These are phyloP conservation scores for Diacronema lutheri DNA, from an alignment of 78 protist species.

Conservation along the genomic window DNA sequence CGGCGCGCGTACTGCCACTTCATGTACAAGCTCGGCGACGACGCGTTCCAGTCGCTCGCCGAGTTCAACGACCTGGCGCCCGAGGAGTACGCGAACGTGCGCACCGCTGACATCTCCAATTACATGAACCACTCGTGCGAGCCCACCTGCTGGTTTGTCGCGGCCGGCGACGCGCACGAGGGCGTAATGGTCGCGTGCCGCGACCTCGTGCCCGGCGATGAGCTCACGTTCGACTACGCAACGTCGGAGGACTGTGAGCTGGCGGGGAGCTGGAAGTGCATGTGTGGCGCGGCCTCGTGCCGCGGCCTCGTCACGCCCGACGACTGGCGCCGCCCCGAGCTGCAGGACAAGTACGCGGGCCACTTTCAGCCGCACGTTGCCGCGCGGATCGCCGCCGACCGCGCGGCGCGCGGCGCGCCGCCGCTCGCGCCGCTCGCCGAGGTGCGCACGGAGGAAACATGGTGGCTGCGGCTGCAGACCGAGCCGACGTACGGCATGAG, in stretches of 20 bases:
- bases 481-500: not conserved
- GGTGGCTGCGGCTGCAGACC: not conserved
- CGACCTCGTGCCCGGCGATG: not conserved
- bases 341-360: not conserved
- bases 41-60: conserved; percentile 14
- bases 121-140: conserved; percentile 25
- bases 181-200: not conserved
- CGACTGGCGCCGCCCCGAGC: not conserved
- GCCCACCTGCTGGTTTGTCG: conserved; percentile 16
- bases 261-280: not conserved
- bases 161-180: not conserved
- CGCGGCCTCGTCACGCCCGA: not conserved
- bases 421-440: not conserved
- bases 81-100: not conserved
- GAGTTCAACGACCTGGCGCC: conserved; percentile 6
- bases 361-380: not conserved
- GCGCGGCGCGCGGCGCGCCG: not conserved
- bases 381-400: not conserved
- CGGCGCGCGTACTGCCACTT: not conserved
- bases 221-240: not conserved
- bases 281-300: not conserved
- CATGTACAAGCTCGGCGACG: conserved; percentile 21
- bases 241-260: not conserved
- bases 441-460: not conserved
- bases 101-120: conserved; percentile 11